Evolutionary conservation across 441 rosid species (phyloP).

Genomic region (Corymbia calophylla): DNA sequence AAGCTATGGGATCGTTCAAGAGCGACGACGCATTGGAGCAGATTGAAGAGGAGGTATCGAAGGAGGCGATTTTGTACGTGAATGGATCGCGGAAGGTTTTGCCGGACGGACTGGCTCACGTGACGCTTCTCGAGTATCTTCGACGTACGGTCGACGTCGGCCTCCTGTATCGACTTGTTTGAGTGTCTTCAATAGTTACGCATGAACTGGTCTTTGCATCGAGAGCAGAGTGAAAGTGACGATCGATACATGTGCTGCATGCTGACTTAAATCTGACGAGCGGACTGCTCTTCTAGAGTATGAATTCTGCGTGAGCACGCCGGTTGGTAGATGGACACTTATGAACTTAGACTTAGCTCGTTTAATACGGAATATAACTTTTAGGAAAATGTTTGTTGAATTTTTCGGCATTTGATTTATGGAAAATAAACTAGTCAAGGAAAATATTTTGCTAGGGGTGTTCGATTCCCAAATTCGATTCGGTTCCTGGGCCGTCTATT

Average conservation of each 20-base stretch:
- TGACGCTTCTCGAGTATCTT: conserved; percentile 90
- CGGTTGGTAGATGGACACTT: background rate
- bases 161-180: background rate
- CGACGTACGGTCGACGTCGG: conserved; percentile 34
- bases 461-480: too few relatives aligned
- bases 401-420: too few relatives aligned
- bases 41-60: conserved; percentile 17
- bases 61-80: conserved; percentile 62
- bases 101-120: conserved; percentile 83
- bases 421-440: too few relatives aligned
- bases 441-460: too few relatives aligned
- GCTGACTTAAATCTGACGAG: background rate
- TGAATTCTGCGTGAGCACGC: background rate
- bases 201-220: background rate
- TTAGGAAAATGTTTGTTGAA: too few relatives aligned
- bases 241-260: background rate
- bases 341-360: background rate
- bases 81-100: conserved; percentile 81
- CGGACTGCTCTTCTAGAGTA: background rate
- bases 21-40: conserved; percentile 28
- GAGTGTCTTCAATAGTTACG: background rate
- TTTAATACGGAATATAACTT: too few relatives aligned
- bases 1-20: conserved; percentile 42
- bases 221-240: background rate
- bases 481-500: too few relatives aligned